Percentiles rank a stretch among this genome's conserved stretches.
Conservation (phyloP, 495 filamentous ascomycete species). For the Penicillium egyptiacum region DNA sequence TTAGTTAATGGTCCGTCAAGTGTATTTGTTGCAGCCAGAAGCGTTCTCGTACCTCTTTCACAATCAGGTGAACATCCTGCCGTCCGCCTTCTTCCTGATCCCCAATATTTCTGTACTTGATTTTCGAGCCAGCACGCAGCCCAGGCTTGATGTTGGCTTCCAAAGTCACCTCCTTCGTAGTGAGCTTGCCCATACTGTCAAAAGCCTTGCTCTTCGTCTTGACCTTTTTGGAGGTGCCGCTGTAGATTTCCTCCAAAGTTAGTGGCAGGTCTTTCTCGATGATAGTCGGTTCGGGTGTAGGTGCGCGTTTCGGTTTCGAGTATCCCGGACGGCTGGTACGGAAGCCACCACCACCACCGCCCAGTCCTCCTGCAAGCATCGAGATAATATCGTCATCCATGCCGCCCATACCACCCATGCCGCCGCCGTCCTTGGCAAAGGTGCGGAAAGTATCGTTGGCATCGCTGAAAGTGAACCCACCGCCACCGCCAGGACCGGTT, state of each 20-base stretch:
- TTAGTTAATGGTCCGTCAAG: conserved; percentile 20
- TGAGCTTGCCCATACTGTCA: conserved; percentile 78
- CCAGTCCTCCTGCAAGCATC: conserved; percentile 44
- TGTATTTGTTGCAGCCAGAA: too few species aligned
- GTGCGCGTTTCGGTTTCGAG: conserved; percentile 44
- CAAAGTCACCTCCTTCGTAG: conserved; percentile 80
- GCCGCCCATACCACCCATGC: conserved; percentile 48
- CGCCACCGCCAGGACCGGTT: conserved; percentile 53
- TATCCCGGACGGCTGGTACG: conserved; percentile 42
- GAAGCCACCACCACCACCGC: conserved; percentile 35
- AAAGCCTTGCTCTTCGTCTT: conserved; percentile 96
- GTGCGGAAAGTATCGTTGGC: conserved; percentile 82
- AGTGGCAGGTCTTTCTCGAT: conserved; percentile 81
- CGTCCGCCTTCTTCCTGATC: conserved; percentile 97
- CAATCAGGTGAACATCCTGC: conserved; percentile 92
- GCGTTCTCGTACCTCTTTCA: conserved; percentile 74
- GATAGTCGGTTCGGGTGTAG: conserved; percentile 84
- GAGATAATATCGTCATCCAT: conserved; percentile 55
- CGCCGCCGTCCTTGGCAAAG: conserved; percentile 59
- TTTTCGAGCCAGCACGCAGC: conserved; percentile 92
- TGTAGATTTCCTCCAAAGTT: conserved; percentile 82
- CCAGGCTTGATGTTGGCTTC: conserved; percentile 95
- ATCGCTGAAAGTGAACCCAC: conserved; percentile 75
- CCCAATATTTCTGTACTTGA: conserved; percentile 93
- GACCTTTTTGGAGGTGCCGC: conserved; percentile 88